Base-by-base conservation (phyloP, 2,329 filamentous ascomycete genomes). In the Arthrobotrys sphaeroides region DNA sequence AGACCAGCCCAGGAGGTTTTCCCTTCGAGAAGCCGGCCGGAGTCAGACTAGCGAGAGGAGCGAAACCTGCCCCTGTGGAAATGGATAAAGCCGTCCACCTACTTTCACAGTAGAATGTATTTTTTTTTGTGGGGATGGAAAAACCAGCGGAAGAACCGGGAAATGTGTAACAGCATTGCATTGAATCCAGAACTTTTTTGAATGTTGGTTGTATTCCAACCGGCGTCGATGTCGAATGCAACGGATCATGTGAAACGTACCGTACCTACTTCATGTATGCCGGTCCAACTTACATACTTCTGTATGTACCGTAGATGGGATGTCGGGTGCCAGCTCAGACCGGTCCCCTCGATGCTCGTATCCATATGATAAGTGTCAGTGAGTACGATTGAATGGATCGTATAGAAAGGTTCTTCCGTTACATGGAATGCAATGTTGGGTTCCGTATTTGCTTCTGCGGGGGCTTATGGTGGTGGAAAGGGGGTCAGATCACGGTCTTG, bases 401-500 rank as follows among this genome's bases (percentile, higher is more conserved):
- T n/a, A n/a, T n/a, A n/a, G n/a, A n/a, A n/a, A n/a, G n/a, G 18
- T 28, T 45, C 57, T 10, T 31, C 26, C 28, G 28, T 33, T n/a
- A n/a, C n/a, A n/a, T n/a, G n/a, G n/a, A n/a, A n/a, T n/a, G n/a
- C 31, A 12, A 33, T 33, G 31, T 33, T 33, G 31, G 13, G 13
- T n/a, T 24, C 28, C 51, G 38, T 70, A 26, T 53, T 70, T 70
- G 55, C 66, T 70, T 70, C 45, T 70, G 47, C 10, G 28, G 28
- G 33, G 28, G 33, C 51, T 62, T 61, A n/a, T n/a, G n/a, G n/a
- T n/a, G n/a, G n/a, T n/a, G n/a, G n/a, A n/a, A 70, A 70, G 55
- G 66, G 66, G 66, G 66, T 70, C 43, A 70, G 66, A 55, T 70
- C 49, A 62, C 66, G 66, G 66, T 70, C 66, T 70, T 70, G 57